A percentile compares a stretch with the other conserved stretches of the same genome.
Evolutionary conservation across 148 eudicot species (phyloP).

Genomic region (Fallopia convolvulus): DNA sequence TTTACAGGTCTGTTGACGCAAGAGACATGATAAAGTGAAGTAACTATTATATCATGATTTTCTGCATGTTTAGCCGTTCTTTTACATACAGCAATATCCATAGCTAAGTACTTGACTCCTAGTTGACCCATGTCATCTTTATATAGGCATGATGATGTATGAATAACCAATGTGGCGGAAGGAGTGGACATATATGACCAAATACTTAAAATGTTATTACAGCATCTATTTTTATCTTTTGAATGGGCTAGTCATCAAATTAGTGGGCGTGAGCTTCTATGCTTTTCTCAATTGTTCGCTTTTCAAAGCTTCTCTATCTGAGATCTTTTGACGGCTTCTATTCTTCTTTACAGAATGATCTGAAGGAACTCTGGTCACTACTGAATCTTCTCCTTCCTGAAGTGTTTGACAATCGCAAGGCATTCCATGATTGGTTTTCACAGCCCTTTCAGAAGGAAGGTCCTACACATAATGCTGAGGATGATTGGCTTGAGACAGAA

Average conservation of each 20-base stretch:
- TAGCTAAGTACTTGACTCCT: not conserved
- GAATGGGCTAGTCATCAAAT: not conserved
- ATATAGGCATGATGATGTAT: not conserved
- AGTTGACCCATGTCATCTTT: not conserved
- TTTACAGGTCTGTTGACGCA: conserved; percentile 53
- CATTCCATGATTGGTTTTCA: conserved; percentile 99
- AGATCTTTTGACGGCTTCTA: not conserved
- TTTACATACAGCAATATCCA: not conserved
- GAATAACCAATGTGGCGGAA: not conserved
- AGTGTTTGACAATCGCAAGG: conserved; percentile 98
- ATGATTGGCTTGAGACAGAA: conserved; percentile 99
- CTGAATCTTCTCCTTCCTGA: conserved; percentile 97
- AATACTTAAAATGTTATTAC: not conserved
- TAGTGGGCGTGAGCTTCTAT: not conserved
- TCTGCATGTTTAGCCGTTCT: not conserved
- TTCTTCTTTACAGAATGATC: conserved; percentile 64
- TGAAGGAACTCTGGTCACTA: conserved; percentile 97
- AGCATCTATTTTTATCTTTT: not conserved
- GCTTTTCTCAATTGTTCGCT: not conserved
- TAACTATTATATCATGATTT: not conserved
- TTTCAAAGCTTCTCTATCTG: not conserved
- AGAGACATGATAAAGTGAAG: not conserved
- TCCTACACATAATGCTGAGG: conserved; percentile 62
- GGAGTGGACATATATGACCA: not conserved
- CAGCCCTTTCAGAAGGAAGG: conserved; percentile 92